Conservation (phyloP, 2,329 filamentous ascomycete genomes). For the Diplodia corticola region DNA sequence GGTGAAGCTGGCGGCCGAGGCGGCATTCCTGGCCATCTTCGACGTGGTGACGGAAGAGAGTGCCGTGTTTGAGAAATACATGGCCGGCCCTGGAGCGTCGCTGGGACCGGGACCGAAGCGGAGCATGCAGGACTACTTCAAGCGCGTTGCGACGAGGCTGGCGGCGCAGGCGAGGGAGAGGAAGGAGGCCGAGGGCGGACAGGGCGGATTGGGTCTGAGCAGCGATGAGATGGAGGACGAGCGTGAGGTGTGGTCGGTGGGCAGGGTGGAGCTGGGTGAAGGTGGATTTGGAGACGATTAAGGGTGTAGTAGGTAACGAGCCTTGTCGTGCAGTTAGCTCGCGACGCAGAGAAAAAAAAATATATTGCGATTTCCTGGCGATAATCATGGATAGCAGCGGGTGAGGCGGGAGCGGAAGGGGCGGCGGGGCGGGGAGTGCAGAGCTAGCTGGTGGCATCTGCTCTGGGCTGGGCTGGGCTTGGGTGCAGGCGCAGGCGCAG, state of each 20-base stretch:
- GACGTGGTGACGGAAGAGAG: constrained; percentile 83
- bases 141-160: constrained; percentile 80
- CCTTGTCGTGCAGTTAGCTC: not conserved
- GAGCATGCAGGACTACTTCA: constrained; percentile 96
- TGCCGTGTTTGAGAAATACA: constrained; percentile 87
- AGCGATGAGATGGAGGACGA: constrained; percentile 94
- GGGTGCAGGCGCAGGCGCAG: not conserved
- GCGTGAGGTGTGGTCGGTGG: constrained; percentile 92
- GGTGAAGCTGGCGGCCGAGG: constrained; percentile 91
- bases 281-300: constrained; percentile 34
- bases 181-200: constrained; percentile 85
- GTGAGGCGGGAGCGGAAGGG: no score
- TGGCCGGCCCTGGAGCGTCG: constrained; percentile 65
- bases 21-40: constrained; percentile 89
- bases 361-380: not conserved
- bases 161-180: constrained; percentile 87
- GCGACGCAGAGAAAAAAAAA: not conserved
- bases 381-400: not conserved
- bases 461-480: not conserved
- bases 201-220: constrained; percentile 79
- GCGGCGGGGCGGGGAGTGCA: no score
- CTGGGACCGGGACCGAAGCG: constrained; percentile 74
- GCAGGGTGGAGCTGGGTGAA: constrained; percentile 80
- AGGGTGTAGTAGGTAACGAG: not conserved
- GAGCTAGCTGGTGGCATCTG: no score